A percentile compares a stretch with the other conserved stretches of the same genome.
Evolutionary conservation across 805 yeast genomes (phyloP).

Genomic region (Wickerhamiella cacticola): DNA sequence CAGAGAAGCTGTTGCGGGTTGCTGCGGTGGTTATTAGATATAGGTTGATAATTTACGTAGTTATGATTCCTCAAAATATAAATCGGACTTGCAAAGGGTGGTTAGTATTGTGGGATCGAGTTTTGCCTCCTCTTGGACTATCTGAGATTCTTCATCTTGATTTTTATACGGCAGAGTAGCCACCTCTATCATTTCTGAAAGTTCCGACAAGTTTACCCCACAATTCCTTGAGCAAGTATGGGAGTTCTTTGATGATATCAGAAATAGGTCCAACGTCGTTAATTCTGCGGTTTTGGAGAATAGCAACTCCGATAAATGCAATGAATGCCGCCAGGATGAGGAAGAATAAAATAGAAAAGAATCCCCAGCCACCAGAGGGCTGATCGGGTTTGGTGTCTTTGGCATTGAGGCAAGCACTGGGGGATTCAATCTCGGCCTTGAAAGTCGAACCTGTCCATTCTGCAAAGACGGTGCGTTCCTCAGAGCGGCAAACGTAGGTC

Average conservation of each 20-base stretch:
- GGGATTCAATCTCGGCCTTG: slow-evolving; percentile 18
- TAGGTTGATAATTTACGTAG: neutral
- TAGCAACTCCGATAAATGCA: slow-evolving; percentile 58
- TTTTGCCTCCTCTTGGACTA: no score
- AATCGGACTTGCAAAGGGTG: no score
- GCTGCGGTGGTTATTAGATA: neutral
- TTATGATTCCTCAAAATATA: no score
- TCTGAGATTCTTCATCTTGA: no score
- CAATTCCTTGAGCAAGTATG: slow-evolving; percentile 64
- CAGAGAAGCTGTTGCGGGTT: slow-evolving; percentile 35
- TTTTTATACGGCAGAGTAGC: slow-evolving; percentile 82
- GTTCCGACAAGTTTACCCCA: slow-evolving; percentile 57
- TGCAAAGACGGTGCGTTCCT: slow-evolving; percentile 2
- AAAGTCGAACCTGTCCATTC: slow-evolving; percentile 19
- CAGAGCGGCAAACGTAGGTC: slow-evolving; percentile 24
- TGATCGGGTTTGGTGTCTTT: slow-evolving; percentile 26
- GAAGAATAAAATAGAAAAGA: slow-evolving; percentile 73
- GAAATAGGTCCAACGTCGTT: slow-evolving; percentile 39
- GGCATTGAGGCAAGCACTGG: slow-evolving; percentile 20
- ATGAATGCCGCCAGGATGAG: slow-evolving; percentile 59
- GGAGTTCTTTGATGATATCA: slow-evolving; percentile 49
- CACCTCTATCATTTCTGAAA: slow-evolving; percentile 64
- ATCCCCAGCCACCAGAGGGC: slow-evolving; percentile 51
- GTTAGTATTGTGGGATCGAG: no score
- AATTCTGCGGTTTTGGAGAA: slow-evolving; percentile 55